Percentiles rank a stretch among this genome's conserved stretches.
Conservation (phyloP, 2,329 filamentous ascomycete species). For the Thielaviopsis ethacetica region DNA sequence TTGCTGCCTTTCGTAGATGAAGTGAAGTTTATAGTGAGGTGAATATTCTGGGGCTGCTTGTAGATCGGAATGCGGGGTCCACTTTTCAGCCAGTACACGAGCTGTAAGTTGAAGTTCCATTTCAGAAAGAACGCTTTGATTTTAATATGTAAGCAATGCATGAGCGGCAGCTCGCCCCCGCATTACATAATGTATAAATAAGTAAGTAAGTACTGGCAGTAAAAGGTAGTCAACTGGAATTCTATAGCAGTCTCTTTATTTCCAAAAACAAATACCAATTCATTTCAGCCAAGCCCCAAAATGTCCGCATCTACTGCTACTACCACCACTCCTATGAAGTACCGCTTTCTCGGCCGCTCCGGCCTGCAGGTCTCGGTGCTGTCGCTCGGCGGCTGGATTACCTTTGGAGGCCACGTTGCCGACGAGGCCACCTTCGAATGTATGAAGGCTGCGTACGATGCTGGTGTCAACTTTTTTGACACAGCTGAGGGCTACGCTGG, state of each 20-base stretch:
- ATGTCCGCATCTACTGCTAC: slow-evolving; percentile 14
- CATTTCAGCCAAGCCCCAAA: not conserved
- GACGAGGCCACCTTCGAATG: slow-evolving; percentile 32
- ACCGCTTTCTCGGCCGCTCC: slow-evolving; percentile 53
- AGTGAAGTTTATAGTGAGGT: not conserved
- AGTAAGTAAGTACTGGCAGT: not conserved
- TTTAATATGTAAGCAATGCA: not conserved
- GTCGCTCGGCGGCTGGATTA: slow-evolving; percentile 56
- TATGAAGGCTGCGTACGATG: slow-evolving; percentile 45
- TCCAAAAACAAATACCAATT: not conserved
- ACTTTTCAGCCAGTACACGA: not conserved
- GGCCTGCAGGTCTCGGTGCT: slow-evolving; percentile 61
- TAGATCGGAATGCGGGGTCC: not conserved
- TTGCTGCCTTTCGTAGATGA: not conserved
- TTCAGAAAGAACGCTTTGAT: not conserved
- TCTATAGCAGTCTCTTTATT: not conserved
- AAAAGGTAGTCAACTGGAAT: not conserved
- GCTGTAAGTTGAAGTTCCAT: not conserved
- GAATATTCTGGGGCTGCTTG: not conserved
- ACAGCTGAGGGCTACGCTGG: slow-evolving; percentile 42
- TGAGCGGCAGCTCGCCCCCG: not conserved
- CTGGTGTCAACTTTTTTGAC: slow-evolving; percentile 48
- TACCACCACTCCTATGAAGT: slow-evolving; percentile 39
- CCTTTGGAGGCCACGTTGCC: slow-evolving; percentile 58
- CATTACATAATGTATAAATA: not conserved